Base-by-base conservation (phyloP, 495 filamentous ascomycete species). In the Xylaria telfairii region DNA sequence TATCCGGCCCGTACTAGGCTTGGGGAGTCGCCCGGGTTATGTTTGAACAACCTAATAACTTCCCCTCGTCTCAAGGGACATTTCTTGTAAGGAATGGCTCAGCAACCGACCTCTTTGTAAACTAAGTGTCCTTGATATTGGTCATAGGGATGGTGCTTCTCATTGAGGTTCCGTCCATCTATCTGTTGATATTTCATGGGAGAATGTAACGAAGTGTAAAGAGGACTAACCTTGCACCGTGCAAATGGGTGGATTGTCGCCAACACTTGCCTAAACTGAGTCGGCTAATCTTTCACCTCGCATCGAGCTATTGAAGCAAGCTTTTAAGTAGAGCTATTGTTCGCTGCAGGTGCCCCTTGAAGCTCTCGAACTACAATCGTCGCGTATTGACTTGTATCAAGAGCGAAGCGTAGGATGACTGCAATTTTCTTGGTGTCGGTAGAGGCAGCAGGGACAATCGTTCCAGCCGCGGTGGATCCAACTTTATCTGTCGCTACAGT, bases 281-380 rank as follows among this genome's bases (percentile, higher is more conserved):
- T 34, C 13, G 24, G 62, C 49, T 26, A 26, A n/a, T 21, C 7
- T 53, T 63, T 13, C 34, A 56, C 17, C 21, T 64, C 1, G 19
- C 57, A 46, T 41, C 17, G 34, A 37, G 46, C 54, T 1, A 49
- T 32, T 28, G 7, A 7, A 56, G 54, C 28, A n/a, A 59, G 17
- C 0, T 37, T 41, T 53, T 62, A 49, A 15, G 65, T 17, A 8
- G 68, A 37, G 6, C 68, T 39, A 49, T 39, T 53, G 42, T 46
- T 72, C 26, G 51, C 30, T 17, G 62, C 30, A 37, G 7, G 17
- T 56, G 66, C 37, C 13, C 75, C 75, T 53, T 78, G 72, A 51
- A 99, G 81, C 84, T 99, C 96, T 51, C 96, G 86, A 71, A 99
- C 83, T 10, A 93, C 96, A 87, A 99, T 92, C 2, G 96, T 99